These are phyloP conservation scores for Trichoderma koningii DNA, from an alignment of 2,329 filamentous ascomycete genomes.

Conservation along the genomic window DNA sequence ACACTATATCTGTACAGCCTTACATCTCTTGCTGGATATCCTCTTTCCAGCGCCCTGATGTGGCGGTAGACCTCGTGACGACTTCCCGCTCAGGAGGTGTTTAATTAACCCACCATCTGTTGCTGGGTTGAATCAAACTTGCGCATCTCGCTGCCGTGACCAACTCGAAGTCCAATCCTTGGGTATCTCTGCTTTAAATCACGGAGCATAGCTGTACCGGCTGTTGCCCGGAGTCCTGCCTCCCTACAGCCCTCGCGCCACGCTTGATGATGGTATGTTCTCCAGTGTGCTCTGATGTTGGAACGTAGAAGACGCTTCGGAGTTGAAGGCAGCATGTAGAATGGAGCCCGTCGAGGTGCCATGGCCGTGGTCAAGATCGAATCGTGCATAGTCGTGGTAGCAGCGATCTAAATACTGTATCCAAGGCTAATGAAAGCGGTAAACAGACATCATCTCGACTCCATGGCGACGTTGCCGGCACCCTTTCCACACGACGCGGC, in stretches of 20 bases:
- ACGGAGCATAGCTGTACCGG: conserved; percentile 32
- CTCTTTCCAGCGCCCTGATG: conserved; percentile 11
- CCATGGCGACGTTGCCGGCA: conserved; percentile 57
- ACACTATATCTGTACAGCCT: background rate
- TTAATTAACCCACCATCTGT: conserved; percentile 16
- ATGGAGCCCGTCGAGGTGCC: conserved; percentile 1
- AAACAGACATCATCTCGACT: conserved; percentile 60
- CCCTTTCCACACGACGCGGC: conserved; percentile 60
- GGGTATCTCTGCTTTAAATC: conserved; percentile 3
- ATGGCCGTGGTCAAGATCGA: background rate
- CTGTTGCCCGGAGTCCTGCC: conserved; percentile 41
- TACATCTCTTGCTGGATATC: background rate
- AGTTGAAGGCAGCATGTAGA: conserved; percentile 2
- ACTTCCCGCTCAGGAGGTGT: conserved; percentile 22
- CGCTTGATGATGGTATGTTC: conserved; percentile 53
- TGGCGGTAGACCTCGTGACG: conserved; percentile 17
- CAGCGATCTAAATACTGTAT: conserved; percentile 21
- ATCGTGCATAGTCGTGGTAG: background rate
- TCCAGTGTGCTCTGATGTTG: conserved; percentile 1
- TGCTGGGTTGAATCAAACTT: conserved; percentile 2
- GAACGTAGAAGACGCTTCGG: conserved; percentile 2
- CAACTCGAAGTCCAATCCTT: background rate
- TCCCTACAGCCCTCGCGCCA: conserved; percentile 42
- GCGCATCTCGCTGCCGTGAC: conserved; percentile 7
- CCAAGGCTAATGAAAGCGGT: conserved; percentile 28